These are phyloP conservation scores for Daldinia caldariorum DNA, from an alignment of 495 filamentous ascomycete species.

Conservation along the genomic window DNA sequence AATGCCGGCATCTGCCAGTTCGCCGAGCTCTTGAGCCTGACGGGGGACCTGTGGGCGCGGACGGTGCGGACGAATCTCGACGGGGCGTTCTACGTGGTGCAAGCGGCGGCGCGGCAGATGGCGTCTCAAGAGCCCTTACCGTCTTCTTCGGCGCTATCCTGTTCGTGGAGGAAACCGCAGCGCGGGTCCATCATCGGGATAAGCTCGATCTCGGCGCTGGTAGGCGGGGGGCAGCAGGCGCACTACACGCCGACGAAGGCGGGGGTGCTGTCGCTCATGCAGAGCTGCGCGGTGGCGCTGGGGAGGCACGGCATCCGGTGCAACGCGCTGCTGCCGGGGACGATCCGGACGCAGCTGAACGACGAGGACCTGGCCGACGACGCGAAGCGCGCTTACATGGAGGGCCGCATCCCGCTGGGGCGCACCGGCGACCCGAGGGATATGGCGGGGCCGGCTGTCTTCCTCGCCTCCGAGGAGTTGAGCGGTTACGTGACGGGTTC, in stretches of 20 bases:
- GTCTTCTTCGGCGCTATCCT: neutral
- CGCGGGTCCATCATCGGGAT: conserved; percentile 87
- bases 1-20: conserved; percentile 91
- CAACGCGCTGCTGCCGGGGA: conserved; percentile 87
- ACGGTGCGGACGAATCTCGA: conserved; percentile 83
- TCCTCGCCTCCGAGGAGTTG: conserved; percentile 80
- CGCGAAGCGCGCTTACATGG: conserved; percentile 82
- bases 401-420: conserved; percentile 82
- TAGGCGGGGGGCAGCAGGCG: conserved; percentile 80
- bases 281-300: conserved; percentile 80
- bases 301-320: conserved; percentile 81
- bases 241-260: conserved; percentile 96
- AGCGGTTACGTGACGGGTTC: conserved; percentile 85
- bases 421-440: conserved; percentile 74
- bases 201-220: conserved; percentile 83
- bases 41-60: conserved; percentile 67
- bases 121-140: conserved; percentile 61
- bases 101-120: conserved; percentile 87
- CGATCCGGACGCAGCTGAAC: conserved; percentile 86
- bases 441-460: conserved; percentile 85
- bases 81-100: conserved; percentile 85
- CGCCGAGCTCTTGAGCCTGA: conserved; percentile 79
- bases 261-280: conserved; percentile 83
- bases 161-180: conserved; percentile 1
- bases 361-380: conserved; percentile 78